These are phyloP conservation scores for Cerioporus squamosus DNA, from an alignment of 1,284 basidiomycete genomes.

Conservation along the genomic window DNA sequence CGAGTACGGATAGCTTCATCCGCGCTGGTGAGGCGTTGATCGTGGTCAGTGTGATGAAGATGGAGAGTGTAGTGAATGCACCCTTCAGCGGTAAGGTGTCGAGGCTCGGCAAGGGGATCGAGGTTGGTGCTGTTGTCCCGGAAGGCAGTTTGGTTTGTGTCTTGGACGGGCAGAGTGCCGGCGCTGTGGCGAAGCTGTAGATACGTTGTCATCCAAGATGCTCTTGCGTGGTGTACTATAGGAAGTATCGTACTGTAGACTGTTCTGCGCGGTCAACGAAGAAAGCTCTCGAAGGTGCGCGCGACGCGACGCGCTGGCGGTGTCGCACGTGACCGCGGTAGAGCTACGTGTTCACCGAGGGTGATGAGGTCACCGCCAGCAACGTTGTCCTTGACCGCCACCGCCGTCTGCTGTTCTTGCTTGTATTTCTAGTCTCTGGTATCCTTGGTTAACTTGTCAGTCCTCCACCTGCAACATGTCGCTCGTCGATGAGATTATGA, in stretches of 20 bases:
- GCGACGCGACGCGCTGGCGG: conserved; percentile 12
- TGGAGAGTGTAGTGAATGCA: conserved; percentile 41
- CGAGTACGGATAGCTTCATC: neutral
- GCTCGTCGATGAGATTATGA: conserved; percentile 61
- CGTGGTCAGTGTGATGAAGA: conserved; percentile 48
- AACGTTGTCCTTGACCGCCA: neutral
- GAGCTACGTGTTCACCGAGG: conserved; percentile 12
- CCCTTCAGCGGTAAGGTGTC: conserved; percentile 2
- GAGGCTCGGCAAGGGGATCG: conserved; percentile 10
- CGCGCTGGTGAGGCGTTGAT: conserved; percentile 38
- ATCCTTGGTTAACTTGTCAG: neutral
- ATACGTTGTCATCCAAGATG: too few species aligned
- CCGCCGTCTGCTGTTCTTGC: neutral
- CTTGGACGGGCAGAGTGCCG: neutral
- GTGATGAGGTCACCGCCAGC: conserved; percentile 4
- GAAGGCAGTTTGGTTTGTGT: conserved; percentile 18
- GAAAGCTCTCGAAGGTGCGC: conserved; percentile 14
- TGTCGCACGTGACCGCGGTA: conserved; percentile 18
- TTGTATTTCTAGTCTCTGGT: neutral
- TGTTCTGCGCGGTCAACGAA: neutral
- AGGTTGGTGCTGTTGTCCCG: conserved; percentile 15
- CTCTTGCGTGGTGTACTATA: too few species aligned
- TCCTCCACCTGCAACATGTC: conserved; percentile 24
- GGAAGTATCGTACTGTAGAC: too few species aligned
- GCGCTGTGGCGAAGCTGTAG: conserved; percentile 6